These are phyloP conservation scores for Eremochloa ophiuroides DNA, from an alignment of 176 grass and related monocot species.

Conservation along the genomic window DNA sequence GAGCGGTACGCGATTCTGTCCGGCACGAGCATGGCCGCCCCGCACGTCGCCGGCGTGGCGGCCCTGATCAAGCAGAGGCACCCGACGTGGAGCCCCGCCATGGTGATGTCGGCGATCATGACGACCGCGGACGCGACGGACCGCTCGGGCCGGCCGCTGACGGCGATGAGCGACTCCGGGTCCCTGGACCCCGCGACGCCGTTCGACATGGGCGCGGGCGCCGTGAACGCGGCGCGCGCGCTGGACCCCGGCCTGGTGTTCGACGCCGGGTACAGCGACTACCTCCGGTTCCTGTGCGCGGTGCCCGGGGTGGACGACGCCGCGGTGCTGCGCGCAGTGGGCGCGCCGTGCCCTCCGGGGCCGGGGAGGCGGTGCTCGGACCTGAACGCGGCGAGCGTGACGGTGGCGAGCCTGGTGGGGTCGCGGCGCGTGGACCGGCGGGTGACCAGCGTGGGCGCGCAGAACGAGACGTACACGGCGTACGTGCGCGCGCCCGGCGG, in stretches of 20 bases:
- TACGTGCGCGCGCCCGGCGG: slow-evolving; percentile 55
- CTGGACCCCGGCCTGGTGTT: slow-evolving; percentile 65
- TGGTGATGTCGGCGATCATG: slow-evolving; percentile 73
- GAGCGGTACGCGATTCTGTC: slow-evolving; percentile 51
- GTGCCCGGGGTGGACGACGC: slow-evolving; percentile 61
- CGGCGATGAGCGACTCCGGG: slow-evolving; percentile 7
- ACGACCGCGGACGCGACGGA: slow-evolving; percentile 59
- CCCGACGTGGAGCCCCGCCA: slow-evolving; percentile 68
- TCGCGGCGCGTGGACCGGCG: slow-evolving; percentile 54
- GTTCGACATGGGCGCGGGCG: slow-evolving; percentile 71
- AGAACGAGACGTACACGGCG: slow-evolving; percentile 58
- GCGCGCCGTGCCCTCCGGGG: slow-evolving; percentile 40
- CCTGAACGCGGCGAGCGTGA: slow-evolving; percentile 74
- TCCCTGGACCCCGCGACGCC: slow-evolving; percentile 35
- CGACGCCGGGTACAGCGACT: slow-evolving; percentile 47
- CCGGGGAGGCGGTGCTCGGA: slow-evolving; percentile 49
- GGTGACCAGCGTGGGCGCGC: slow-evolving; percentile 46
- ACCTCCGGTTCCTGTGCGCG: slow-evolving; percentile 71
- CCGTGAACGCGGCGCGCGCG: slow-evolving; percentile 59
- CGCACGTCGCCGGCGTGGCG: slow-evolving; percentile 58
- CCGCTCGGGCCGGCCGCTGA: slow-evolving; percentile 33
- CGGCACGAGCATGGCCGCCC: slow-evolving; percentile 77
- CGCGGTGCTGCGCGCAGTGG: slow-evolving; percentile 47
- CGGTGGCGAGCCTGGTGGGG: slow-evolving; percentile 65
- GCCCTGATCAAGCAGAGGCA: slow-evolving; percentile 73